A percentile compares a stretch with the other conserved stretches of the same genome.
phyloP scores from a whole-genome alignment of 306 rosid genomes.

The Dalbergia cochinchinensis region DNA sequence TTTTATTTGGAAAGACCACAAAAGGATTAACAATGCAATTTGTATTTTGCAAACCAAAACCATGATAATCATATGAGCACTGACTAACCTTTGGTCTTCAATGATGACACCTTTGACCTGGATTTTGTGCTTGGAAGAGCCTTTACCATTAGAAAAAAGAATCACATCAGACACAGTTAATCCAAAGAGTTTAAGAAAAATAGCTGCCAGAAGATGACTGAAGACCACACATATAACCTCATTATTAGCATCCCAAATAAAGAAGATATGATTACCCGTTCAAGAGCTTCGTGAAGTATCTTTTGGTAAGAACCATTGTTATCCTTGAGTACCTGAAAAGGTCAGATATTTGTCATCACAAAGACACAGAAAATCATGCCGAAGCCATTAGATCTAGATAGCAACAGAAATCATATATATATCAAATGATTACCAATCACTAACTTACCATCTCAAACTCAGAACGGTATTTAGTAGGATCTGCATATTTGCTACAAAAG shows the following conservation, averaged over 20 bases:
- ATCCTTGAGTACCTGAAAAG: conserved; percentile 60
- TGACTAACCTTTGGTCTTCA: conserved; percentile 60
- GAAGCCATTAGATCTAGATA: conserved; percentile 25
- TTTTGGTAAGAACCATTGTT: conserved; percentile 49
- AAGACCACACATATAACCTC: conserved; percentile 5
- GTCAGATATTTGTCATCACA: conserved; percentile 8
- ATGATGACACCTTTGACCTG: conserved; percentile 46
- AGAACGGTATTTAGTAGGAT: conserved; percentile 63
- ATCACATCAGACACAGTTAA: conserved; percentile 35
- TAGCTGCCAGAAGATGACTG: conserved; percentile 23
- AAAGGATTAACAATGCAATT: conserved; percentile 22
- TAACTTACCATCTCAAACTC: conserved; percentile 65
- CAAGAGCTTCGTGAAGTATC: conserved; percentile 58
- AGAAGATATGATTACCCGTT: conserved; percentile 51
- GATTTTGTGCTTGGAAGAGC: conserved; percentile 56
- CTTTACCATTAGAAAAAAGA: conserved; percentile 39
- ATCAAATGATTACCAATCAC: conserved; percentile 38
- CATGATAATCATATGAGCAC: conserved; percentile 23
- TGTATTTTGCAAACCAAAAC: conserved; percentile 28
- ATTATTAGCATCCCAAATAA: conserved; percentile 16
- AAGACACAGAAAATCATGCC: conserved; percentile 31
- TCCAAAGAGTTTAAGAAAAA: conserved; percentile 37
- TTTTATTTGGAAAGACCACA: neutral
- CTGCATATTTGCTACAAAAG: conserved; percentile 62
- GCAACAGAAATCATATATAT: neutral